A percentile compares a stretch with the other conserved stretches of the same genome.
phyloP scores from a whole-genome alignment of 768 basidiomycete species.

The Pleurotus salmoneostramineus region DNA sequence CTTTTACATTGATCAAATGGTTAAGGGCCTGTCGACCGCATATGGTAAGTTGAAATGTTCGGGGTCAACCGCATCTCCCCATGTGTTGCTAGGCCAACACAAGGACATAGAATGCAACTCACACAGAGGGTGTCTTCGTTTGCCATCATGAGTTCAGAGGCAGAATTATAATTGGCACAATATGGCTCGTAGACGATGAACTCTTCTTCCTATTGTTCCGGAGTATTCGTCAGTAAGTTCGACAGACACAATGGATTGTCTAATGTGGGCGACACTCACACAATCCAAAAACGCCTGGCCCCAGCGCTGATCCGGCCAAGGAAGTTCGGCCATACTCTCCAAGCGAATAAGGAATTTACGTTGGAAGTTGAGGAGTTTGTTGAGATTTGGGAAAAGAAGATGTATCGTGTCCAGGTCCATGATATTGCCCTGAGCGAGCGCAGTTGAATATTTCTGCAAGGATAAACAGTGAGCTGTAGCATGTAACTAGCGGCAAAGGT shows the following conservation, averaged over 20 bases:
- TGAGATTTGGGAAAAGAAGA: conserved; percentile 90
- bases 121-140: conserved; percentile 87
- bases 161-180: conserved; percentile 91
- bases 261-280: conserved; percentile 49
- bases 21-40: conserved; percentile 61
- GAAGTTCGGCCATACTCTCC: conserved; percentile 78
- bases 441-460: conserved; percentile 81
- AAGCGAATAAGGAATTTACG: conserved; percentile 88
- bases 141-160: conserved; percentile 78
- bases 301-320: conserved; percentile 87
- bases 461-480: conserved; percentile 13
- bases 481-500: conserved; percentile 20
- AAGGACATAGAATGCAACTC: conserved; percentile 28
- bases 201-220: conserved; percentile 84
- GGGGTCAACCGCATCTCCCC: conserved; percentile 12
- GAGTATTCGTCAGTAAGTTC: conserved; percentile 12
- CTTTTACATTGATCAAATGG: conserved; percentile 83
- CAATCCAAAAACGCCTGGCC: conserved; percentile 80
- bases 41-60: conserved; percentile 33
- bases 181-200: conserved; percentile 97
- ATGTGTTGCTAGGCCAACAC: conserved; percentile 31
- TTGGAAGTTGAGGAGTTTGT: conserved; percentile 95
- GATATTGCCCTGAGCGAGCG: conserved; percentile 75
- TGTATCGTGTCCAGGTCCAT: conserved; percentile 96
- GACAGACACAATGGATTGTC: conserved; percentile 35